These are phyloP conservation scores for Mesotaenium endlicherianum DNA, from an alignment of 139 green algal species.

Conservation along the genomic window DNA sequence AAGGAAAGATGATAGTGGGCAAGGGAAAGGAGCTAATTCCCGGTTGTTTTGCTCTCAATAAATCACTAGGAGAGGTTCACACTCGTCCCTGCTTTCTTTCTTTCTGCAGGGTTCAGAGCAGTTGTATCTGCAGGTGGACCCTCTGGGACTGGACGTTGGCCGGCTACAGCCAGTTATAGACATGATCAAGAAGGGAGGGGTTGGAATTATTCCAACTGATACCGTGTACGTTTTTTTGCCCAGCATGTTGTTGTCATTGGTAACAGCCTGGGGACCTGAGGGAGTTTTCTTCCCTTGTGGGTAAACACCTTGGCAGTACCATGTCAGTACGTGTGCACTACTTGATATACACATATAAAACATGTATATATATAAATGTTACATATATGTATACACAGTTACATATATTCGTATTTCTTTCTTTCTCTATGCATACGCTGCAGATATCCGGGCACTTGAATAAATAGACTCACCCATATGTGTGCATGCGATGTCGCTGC, in stretches of 20 bases:
- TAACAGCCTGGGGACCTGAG: background rate
- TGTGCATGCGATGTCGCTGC: background rate
- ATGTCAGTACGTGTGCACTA: background rate
- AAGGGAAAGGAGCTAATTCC: background rate
- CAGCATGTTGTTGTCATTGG: background rate
- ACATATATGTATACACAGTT: background rate
- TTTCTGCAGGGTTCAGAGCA: background rate
- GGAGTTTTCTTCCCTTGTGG: background rate
- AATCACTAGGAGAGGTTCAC: background rate
- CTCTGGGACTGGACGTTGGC: background rate
- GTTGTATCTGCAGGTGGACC: constrained; percentile 22
- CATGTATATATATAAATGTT: background rate
- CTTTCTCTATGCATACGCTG: background rate
- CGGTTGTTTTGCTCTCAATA: background rate
- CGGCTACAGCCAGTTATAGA: background rate
- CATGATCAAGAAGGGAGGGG: constrained; percentile 25
- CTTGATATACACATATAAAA: background rate
- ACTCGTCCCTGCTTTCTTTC: background rate
- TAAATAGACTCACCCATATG: background rate
- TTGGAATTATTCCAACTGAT: constrained; percentile 41
- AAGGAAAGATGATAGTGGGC: background rate
- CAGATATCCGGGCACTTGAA: background rate
- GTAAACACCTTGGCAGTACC: background rate
- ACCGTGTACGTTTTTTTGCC: constrained; percentile 21
- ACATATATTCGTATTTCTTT: background rate